Base-by-base conservation (phyloP, 2,329 filamentous ascomycete species). In the Colletotrichum plurivorum region DNA sequence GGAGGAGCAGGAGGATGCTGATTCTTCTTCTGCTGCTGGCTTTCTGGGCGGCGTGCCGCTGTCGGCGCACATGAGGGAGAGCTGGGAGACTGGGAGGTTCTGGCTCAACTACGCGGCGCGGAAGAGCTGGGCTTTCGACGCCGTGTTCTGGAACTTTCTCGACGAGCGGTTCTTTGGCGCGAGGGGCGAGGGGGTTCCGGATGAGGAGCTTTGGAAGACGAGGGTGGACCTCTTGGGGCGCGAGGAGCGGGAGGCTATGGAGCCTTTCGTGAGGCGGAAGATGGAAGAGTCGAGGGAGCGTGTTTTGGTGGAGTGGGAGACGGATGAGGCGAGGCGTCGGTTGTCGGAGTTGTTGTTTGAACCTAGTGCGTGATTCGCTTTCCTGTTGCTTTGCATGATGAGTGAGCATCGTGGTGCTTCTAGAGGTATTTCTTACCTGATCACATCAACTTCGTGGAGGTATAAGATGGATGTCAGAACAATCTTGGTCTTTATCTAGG, bases 51-150 rank as follows among this genome's bases (percentile, higher is more conserved):
- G 31, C 31, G 31, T 36, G 31, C 65, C 67, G 2, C 74, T 82
- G 12, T 82, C 78, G 0, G 64, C 49, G n/a, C 73, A 77, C 10
- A 82, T 83, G 80, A 66, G 75, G 7, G 73, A 79, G 39, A 80
- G 77, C 67, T 82, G 79, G 81, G 76, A 79, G 25, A 78, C 71
- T 5, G 67, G 74, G 10, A 70, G 72, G 1, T 81, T 78, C 71
- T 76, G 76, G 76, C 22, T 81, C n/a, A 77, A 73, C 60, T 80
- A 80, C 36, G 79, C 76, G 3, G 77, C 76, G 4, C 77, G 78
- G 54, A 80, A 79, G 46, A 80, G 78, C 62, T 82, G 78, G 77
- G 78, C 75, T 0, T 81, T 83, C 71, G 80, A 83, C 62, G 71
- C 72, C 12, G 69, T 82, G 7, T 83, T 64, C 63, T 82, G 80